Evolutionary conservation across 495 filamentous ascomycete genomes (phyloP).

Genomic region (Aspergillus sclerotioniger): DNA sequence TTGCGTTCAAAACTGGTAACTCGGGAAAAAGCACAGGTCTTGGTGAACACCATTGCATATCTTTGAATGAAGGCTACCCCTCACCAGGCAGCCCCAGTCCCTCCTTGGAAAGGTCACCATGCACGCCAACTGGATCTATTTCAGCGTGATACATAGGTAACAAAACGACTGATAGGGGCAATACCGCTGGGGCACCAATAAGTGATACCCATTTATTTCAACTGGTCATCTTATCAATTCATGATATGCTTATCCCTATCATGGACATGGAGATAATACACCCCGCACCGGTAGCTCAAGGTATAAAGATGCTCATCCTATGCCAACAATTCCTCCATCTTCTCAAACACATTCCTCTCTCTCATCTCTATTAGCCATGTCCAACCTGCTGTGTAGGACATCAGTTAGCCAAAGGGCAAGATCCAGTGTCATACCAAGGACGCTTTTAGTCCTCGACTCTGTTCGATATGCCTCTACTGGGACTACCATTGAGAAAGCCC

Average conservation of each 20-base stretch:
- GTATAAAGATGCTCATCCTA: background rate
- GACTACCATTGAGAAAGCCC: background rate
- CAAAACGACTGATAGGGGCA: background rate
- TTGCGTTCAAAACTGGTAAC: too few relatives aligned
- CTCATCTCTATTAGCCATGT: background rate
- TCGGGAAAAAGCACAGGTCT: too few relatives aligned
- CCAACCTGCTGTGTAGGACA: background rate
- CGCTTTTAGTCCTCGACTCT: background rate
- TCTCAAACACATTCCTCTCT: background rate
- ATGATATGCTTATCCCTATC: background rate
- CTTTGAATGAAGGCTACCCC: background rate
- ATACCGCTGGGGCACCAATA: background rate
- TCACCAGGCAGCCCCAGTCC: background rate
- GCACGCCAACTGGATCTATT: background rate
- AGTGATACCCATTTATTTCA: background rate
- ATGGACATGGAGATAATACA: background rate
- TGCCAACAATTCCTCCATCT: background rate
- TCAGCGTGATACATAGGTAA: background rate
- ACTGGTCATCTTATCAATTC: background rate
- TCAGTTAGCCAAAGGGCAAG: background rate
- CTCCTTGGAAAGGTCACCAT: background rate
- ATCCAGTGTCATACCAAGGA: background rate
- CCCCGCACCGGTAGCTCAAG: background rate
- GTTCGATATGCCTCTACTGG: background rate
- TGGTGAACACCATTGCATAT: too few relatives aligned